Base-by-base conservation (phyloP, 2,329 filamentous ascomycete genomes). In the Scedosporium apiospermum region DNA sequence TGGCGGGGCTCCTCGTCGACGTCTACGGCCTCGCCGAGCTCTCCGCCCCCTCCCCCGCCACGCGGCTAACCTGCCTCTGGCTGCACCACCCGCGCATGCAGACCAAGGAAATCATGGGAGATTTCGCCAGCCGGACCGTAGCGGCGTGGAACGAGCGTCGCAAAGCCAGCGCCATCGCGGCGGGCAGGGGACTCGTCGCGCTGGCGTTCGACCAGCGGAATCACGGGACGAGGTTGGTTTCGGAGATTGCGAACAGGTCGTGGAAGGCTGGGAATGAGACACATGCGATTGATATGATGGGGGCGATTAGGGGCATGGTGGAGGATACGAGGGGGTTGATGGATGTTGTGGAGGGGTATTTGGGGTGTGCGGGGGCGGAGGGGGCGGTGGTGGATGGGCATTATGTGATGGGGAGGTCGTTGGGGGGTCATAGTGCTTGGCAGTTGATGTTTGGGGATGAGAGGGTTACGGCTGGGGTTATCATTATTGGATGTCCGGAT, bases 281-380 rank as follows among this genome's bases (percentile, higher is more conserved):
- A 6, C 95, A 98, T 76, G 93, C 92, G 0, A 86, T 91, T 71
- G 95, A 99, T 73, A 96, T 99, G 92, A 92, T 95, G 71, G 86
- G 84, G 34, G 84, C 86, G 65, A 88, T 93, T 64, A 83, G 85
- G 74, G 82, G 84, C 61, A 93, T 90, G 0, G 88, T 89, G 14
- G 75, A 78, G n/a, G 93, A 98, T 72, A 87, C 88, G 41, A 84
- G 82, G 16, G 79, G 87, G 9, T 76, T 98, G 65, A 88, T 98
- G 67, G 88, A 92, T 68, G 83, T 91, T 63, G 77, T 96, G 1
- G 84, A 85, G n/a, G 86, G 86, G 0, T 96, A 93, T 70, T 76
- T 95, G 23, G 66, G 62, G 63, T 63, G 59, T 65, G 65, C 16
- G 73, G 76, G 44, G 68, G 68, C 55, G 55, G 55, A 57, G 27